Conservation (phyloP, 768 basidiomycete species). For the Trametes meyenii region DNA sequence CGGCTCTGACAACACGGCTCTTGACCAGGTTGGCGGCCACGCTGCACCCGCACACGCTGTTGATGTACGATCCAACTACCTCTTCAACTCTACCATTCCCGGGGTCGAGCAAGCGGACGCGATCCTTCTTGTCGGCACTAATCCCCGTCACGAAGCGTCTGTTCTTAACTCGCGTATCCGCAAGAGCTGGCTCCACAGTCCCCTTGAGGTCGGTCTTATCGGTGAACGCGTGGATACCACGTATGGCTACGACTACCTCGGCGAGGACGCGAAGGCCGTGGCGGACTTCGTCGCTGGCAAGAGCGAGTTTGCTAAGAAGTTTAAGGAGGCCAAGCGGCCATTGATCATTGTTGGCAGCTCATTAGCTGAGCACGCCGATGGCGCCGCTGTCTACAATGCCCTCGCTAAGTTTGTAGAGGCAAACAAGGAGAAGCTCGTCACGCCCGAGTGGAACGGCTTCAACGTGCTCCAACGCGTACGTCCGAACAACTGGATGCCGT, state of each 20-base stretch:
- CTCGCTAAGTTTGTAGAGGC: conserved; percentile 79
- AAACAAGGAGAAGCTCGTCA: conserved; percentile 75
- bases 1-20: conserved; percentile 90
- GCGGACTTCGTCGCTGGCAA: conserved; percentile 79
- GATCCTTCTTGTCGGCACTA: conserved; percentile 93
- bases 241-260: conserved; percentile 93
- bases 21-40: conserved; percentile 74
- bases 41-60: conserved; percentile 76
- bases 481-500: conserved; percentile 20
- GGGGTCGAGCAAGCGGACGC: conserved; percentile 90
- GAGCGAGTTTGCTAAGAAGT: conserved; percentile 79
- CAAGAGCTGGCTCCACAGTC: conserved; percentile 89
- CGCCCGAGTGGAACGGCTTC: conserved; percentile 95
- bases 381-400: conserved; percentile 72
- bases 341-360: conserved; percentile 92
- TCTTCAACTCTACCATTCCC: conserved; percentile 92
- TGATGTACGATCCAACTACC: conserved; percentile 93
- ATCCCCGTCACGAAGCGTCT: conserved; percentile 96
- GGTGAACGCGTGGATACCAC: conserved; percentile 91
- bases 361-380: conserved; percentile 83
- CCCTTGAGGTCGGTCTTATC: conserved; percentile 85
- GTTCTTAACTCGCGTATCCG: conserved; percentile 97
- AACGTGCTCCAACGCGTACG: conserved; percentile 88
- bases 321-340: conserved; percentile 87
- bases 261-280: conserved; percentile 72